These are phyloP conservation scores for Eutrema yunnanense DNA, from an alignment of 345 rosid genomes.

Conservation along the genomic window DNA sequence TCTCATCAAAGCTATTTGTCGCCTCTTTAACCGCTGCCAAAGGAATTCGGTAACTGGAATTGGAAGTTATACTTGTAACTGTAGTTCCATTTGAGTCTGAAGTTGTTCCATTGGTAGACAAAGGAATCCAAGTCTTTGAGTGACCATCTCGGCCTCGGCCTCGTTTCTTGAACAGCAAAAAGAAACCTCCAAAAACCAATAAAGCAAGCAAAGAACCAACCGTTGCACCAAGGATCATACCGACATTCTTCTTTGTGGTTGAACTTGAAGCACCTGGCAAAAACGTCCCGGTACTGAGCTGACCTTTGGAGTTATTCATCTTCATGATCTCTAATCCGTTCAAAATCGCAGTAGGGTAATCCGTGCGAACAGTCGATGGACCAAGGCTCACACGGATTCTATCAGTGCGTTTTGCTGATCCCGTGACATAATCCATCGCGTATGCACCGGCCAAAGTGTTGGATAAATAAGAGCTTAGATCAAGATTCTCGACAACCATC, in stretches of 20 bases:
- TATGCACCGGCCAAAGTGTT: conserved; percentile 47
- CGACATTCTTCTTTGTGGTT: conserved; percentile 36
- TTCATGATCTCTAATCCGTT: conserved; percentile 85
- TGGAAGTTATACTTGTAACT: conserved; percentile 36
- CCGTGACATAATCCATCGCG: conserved; percentile 50
- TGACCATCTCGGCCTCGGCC: background rate
- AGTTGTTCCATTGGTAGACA: conserved; percentile 45
- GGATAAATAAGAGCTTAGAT: conserved; percentile 30
- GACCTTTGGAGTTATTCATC: conserved; percentile 48
- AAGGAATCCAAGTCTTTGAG: conserved; percentile 52
- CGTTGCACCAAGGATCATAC: conserved; percentile 39
- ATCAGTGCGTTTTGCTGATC: conserved; percentile 9
- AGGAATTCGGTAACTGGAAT: conserved; percentile 47
- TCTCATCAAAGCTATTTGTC: conserved; percentile 67
- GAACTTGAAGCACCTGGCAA: conserved; percentile 8
- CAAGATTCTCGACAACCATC: conserved; percentile 37
- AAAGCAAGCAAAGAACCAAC: conserved; percentile 34
- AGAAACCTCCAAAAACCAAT: conserved; percentile 38
- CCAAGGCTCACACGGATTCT: conserved; percentile 60
- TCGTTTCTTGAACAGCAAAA: conserved; percentile 35
- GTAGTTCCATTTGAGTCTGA: conserved; percentile 55
- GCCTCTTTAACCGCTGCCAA: conserved; percentile 57
- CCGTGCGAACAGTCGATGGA: conserved; percentile 18
- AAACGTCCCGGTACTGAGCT: conserved; percentile 31
- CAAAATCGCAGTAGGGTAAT: conserved; percentile 49